Conservation (phyloP, 257 asterid species). For the Paraleonurus japonicus region DNA sequence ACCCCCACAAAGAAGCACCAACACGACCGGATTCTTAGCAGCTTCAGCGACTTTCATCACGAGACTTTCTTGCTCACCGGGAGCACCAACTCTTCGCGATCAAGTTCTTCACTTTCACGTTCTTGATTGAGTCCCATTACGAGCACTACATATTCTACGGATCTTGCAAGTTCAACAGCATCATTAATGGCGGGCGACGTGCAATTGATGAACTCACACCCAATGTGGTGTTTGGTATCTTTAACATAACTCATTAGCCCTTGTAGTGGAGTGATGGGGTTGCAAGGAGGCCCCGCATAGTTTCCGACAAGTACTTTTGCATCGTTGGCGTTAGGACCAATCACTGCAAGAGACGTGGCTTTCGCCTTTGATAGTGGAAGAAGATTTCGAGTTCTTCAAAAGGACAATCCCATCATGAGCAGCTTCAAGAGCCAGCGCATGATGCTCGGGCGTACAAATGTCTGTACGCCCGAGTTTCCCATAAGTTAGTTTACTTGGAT, state of each 20-base stretch:
- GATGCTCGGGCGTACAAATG: constrained; percentile 54
- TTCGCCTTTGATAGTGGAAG: constrained; percentile 55
- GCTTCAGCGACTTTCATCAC: constrained; percentile 41
- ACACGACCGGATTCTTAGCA: constrained; percentile 49
- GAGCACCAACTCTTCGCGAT: constrained; percentile 49
- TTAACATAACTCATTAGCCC: constrained; percentile 42
- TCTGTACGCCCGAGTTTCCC: constrained; percentile 37
- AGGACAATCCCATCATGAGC: constrained; percentile 65
- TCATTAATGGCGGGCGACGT: constrained; percentile 29
- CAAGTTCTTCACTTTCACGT: constrained; percentile 54
- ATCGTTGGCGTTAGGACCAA: constrained; percentile 59
- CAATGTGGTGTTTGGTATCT: constrained; percentile 31
- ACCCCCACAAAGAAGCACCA: constrained; percentile 65
- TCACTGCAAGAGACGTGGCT: constrained; percentile 50
- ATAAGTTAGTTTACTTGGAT: constrained; percentile 32
- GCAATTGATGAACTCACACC: constrained; percentile 53
- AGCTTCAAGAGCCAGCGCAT: constrained; percentile 48
- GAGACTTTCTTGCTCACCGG: constrained; percentile 50
- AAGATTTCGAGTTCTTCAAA: constrained; percentile 46
- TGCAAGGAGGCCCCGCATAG: constrained; percentile 71
- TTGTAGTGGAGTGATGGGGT: constrained; percentile 41
- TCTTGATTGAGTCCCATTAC: constrained; percentile 68
- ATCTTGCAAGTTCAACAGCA: constrained; percentile 27
- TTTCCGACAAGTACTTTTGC: constrained; percentile 46
- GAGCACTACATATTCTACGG: constrained; percentile 49